phyloP scores from a whole-genome alignment of 202 grass and related monocot species.

The Brachypodium distachyon region DNA sequence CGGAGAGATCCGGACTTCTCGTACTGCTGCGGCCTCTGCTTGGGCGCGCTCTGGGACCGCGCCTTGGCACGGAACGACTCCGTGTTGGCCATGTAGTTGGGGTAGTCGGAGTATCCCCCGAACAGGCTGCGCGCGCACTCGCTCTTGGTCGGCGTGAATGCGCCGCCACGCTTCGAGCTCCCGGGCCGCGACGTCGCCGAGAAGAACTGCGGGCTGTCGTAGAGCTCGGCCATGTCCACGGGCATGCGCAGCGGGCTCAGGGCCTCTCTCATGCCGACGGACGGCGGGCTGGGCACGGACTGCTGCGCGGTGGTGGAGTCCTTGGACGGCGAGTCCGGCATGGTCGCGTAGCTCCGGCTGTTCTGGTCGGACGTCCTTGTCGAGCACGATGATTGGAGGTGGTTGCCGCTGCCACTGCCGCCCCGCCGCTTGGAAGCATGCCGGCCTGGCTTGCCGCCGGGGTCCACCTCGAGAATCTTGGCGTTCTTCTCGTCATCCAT shows the following conservation, averaged over 20 bases:
- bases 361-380: constrained; percentile 55
- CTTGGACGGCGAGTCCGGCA: constrained; percentile 67
- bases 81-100: constrained; percentile 94
- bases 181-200: constrained; percentile 63
- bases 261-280: constrained; percentile 49
- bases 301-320: constrained; percentile 62
- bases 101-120: constrained; percentile 61
- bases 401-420: not conserved
- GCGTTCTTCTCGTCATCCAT: constrained; percentile 75
- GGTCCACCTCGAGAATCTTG: constrained; percentile 87
- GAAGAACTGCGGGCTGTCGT: constrained; percentile 81
- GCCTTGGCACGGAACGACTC: constrained; percentile 87
- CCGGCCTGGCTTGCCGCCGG: constrained; percentile 76
- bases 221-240: constrained; percentile 28
- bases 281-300: constrained; percentile 50
- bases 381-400: constrained; percentile 57
- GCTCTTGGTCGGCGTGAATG: constrained; percentile 68
- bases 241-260: constrained; percentile 28
- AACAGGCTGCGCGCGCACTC: constrained; percentile 58
- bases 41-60: constrained; percentile 85
- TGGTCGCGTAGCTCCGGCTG: constrained; percentile 55
- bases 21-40: constrained; percentile 48
- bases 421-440: constrained; percentile 28
- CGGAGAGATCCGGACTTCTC: constrained; percentile 44
- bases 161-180: constrained; percentile 38